Conservation (phyloP, 2,329 filamentous ascomycete species). For the Tympanopsis confertula region DNA sequence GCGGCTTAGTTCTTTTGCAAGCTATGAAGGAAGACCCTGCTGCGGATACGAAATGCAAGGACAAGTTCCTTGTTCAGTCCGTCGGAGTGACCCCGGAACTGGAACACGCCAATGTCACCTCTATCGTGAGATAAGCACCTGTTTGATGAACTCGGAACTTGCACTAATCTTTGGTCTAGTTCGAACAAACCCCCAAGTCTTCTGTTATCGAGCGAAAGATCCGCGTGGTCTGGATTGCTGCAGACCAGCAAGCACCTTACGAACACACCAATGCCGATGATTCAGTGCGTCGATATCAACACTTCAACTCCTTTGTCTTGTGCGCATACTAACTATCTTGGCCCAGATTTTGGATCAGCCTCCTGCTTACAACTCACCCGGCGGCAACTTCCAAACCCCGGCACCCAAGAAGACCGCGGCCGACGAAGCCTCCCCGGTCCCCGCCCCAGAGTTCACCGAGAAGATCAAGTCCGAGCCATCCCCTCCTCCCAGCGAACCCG, state of each 20-base stretch:
- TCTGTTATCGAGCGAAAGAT: slow-evolving; percentile 61
- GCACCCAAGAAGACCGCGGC: neutral
- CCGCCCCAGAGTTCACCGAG: neutral
- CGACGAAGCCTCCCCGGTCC: neutral
- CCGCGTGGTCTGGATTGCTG: slow-evolving; percentile 48
- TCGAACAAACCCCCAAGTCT: slow-evolving; percentile 50
- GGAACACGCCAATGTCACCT: slow-evolving; percentile 45
- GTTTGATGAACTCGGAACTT: neutral
- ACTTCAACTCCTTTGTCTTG: too few relatives aligned
- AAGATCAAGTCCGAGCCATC: slow-evolving; percentile 12
- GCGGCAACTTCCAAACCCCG: neutral
- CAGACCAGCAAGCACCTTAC: slow-evolving; percentile 24
- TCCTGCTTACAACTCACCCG: neutral
- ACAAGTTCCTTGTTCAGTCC: slow-evolving; percentile 65
- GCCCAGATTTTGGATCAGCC: neutral
- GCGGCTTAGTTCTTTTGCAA: slow-evolving; percentile 53
- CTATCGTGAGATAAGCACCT: slow-evolving; percentile 34
- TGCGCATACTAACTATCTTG: neutral
- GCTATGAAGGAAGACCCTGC: slow-evolving; percentile 63
- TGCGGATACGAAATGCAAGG: slow-evolving; percentile 52
- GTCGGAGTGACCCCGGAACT: slow-evolving; percentile 48
- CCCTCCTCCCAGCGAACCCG: slow-evolving; percentile 6
- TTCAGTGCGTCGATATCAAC: too few relatives aligned
- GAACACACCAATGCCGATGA: slow-evolving; percentile 9
- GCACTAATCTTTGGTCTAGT: neutral